Evolutionary conservation across 495 filamentous ascomycete genomes (phyloP).

Genomic region (Xylaria sp.): DNA sequence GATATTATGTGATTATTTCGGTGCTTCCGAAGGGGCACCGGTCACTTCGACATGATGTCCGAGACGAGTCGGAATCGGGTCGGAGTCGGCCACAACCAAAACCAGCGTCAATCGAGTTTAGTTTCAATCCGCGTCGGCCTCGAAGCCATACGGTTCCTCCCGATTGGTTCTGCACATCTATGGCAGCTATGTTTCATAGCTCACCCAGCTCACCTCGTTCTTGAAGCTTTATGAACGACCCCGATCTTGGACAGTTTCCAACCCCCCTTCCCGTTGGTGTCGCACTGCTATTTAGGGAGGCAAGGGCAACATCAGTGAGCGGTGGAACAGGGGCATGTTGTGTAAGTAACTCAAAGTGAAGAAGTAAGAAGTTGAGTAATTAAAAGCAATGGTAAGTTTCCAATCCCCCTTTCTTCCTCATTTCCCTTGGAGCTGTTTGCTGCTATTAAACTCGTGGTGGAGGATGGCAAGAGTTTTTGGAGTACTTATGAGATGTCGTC

Average conservation of each 20-base stretch:
- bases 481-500: neutral
- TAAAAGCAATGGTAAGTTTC: neutral
- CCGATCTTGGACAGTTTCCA: neutral
- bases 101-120: neutral
- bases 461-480: neutral
- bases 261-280: neutral
- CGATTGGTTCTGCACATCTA: neutral
- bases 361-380: neutral
- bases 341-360: neutral
- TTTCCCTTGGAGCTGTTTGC: neutral
- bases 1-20: neutral
- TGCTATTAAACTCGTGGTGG: neutral
- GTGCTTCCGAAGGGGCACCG: neutral
- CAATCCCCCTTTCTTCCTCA: neutral
- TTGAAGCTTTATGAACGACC: neutral
- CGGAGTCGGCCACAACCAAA: neutral
- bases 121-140: neutral
- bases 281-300: neutral
- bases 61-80: neutral
- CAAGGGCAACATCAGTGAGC: neutral
- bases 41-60: neutral
- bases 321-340: neutral
- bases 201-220: neutral
- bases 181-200: neutral
- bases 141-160: neutral